These are phyloP conservation scores for Gleditsia sinensis DNA, from an alignment of 306 rosid genomes.

Conservation along the genomic window DNA sequence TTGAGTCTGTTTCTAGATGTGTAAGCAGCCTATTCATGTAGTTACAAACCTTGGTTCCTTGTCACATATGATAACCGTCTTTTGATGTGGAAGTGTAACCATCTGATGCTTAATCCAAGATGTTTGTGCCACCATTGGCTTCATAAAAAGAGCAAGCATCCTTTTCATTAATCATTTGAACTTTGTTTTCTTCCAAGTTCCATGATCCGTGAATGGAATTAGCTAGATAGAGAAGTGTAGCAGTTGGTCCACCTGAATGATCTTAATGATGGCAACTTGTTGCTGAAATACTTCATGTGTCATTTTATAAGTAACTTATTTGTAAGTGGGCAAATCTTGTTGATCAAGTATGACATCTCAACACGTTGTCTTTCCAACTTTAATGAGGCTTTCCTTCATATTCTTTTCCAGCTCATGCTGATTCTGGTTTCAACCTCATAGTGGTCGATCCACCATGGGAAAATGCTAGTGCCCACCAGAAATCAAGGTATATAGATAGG, in stretches of 20 bases:
- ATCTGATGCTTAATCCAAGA: background rate
- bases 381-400: background rate
- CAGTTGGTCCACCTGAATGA: constrained; percentile 27
- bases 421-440: constrained; percentile 77
- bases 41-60: constrained; percentile 24
- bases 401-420: constrained; percentile 50
- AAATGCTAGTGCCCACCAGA: constrained; percentile 90
- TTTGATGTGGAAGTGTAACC: background rate
- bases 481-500: constrained; percentile 53
- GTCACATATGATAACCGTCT: background rate
- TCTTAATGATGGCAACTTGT: constrained; percentile 15
- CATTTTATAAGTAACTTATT: constrained; percentile 2
- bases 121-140: constrained; percentile 13
- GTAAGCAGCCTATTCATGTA: background rate
- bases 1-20: background rate
- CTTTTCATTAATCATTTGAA: constrained; percentile 1
- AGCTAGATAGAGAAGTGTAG: constrained; percentile 9
- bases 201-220: constrained; percentile 19
- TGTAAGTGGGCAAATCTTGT: constrained; percentile 18
- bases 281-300: constrained; percentile 23
- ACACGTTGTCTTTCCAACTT: background rate
- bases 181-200: constrained; percentile 4
- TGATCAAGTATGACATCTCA: background rate
- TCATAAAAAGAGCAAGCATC: constrained; percentile 14
- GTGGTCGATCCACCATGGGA: constrained; percentile 97